Base-by-base conservation (phyloP, 305 asterid genomes). In the Solanum aculeatissimum region DNA sequence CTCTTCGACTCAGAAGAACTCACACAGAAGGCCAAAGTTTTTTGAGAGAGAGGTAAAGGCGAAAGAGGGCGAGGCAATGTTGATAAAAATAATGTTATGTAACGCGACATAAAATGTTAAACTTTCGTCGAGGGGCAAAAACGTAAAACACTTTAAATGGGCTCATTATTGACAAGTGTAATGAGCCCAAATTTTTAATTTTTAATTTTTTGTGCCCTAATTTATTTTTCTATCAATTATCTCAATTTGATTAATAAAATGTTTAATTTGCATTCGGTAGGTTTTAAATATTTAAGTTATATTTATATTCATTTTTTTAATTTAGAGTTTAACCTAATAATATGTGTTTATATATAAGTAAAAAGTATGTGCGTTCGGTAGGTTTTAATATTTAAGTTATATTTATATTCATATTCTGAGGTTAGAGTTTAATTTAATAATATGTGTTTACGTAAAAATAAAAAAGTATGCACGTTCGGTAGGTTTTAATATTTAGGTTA, bases 11-110 rank as follows among this genome's bases (percentile, higher is more conserved):
- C 45, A 35, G 51, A 25, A 82, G 84, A 80, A 77, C 60, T 75
- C 63, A 84, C 70, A 74, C 80, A 88, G 83, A 85, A 75, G 85
- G 11, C 66, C 32, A 58, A 58, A 32, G 21, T 83, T 51, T 45
- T 35, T 35, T 4, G 7, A 4, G 7, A 35, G 27, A 51, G 89
- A 70, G 83, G 87, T 84, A 80, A 84, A 80, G 78, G 85, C 53
- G 81, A 81, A 66, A 35, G 40, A 35, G 66, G 85, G 84, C 63
- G 78, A 82, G 84, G 82, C 82, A 9, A 53, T 60, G 53, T 47
- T 60, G 68, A 58, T 21, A 75, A 82, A 29, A 42, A 43, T 43
- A 54, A 63, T 53, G 55, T 83, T 25, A 25, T 75, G 63, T 82
- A 82, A 65, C 80, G 85, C 70, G 51, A 13, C 54, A 23, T 53